phyloP scores from a whole-genome alignment of 441 rosid genomes.

The Lagerstroemia fauriei region DNA sequence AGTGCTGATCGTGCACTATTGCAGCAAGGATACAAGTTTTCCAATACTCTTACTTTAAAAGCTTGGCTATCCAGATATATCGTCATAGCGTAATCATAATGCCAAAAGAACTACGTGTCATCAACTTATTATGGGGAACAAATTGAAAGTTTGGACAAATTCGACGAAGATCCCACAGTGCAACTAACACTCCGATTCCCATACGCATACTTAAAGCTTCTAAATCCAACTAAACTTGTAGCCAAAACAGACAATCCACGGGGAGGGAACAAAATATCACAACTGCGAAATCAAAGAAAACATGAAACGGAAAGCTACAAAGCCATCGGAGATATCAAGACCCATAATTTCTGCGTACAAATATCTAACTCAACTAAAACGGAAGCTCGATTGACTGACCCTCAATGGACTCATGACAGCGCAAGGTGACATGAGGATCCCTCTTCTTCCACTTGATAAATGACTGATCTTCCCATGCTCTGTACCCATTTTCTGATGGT shows the following conservation, averaged over 20 bases:
- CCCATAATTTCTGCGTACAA: background rate
- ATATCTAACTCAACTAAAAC: background rate
- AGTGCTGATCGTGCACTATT: background rate
- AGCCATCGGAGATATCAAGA: background rate
- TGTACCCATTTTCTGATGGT: conserved; percentile 54
- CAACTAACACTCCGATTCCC: background rate
- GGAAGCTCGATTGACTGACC: conserved; percentile 37
- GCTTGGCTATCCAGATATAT: background rate
- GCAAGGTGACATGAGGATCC: conserved; percentile 85
- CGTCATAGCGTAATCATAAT: background rate
- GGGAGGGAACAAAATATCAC: background rate
- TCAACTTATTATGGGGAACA: background rate
- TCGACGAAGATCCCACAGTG: background rate
- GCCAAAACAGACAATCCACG: background rate
- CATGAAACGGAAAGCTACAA: background rate
- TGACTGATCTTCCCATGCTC: conserved; percentile 80
- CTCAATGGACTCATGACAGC: conserved; percentile 84
- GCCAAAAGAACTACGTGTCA: background rate
- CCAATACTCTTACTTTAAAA: background rate
- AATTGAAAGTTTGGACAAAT: background rate
- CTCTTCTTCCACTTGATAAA: conserved; percentile 86
- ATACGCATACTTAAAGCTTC: background rate
- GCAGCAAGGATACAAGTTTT: background rate
- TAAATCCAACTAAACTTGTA: background rate
- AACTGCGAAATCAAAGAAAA: background rate